These are phyloP conservation scores for Dendrobium catenatum DNA, from an alignment of 106 monocot genomes.

Conservation along the genomic window DNA sequence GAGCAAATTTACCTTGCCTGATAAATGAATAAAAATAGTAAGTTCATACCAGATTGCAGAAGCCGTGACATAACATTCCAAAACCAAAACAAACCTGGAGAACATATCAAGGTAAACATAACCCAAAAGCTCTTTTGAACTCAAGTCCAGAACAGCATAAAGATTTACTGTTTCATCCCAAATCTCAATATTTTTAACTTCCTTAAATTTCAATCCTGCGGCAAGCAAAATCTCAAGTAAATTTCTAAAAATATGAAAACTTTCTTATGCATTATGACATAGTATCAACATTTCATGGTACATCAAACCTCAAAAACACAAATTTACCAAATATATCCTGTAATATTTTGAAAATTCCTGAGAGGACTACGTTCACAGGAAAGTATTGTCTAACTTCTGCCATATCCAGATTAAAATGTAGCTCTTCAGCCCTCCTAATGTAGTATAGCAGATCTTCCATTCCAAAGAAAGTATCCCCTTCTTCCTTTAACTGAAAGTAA, in stretches of 20 bases:
- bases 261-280: neutral
- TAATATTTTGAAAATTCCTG: conserved; percentile 84
- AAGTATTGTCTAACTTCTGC: conserved; percentile 72
- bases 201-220: conserved; percentile 71
- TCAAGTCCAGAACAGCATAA: conserved; percentile 65
- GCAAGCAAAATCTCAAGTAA: neutral
- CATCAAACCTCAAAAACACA: neutral
- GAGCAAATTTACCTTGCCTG: conserved; percentile 85
- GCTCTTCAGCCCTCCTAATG: conserved; percentile 82
- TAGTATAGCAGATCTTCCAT: conserved; percentile 86
- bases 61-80: neutral
- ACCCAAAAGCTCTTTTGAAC: conserved; percentile 73
- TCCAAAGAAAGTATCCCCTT: conserved; percentile 69
- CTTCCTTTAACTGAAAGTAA: conserved; percentile 61
- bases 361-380: conserved; percentile 70
- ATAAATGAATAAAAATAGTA: conserved; percentile 2
- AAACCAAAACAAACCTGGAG: conserved; percentile 49
- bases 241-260: neutral
- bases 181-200: conserved; percentile 60
- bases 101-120: conserved; percentile 87
- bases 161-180: conserved; percentile 87
- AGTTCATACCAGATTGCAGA: neutral
- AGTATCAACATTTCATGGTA: neutral
- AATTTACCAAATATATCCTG: conserved; percentile 83
- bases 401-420: conserved; percentile 49